Evolutionary conservation across 2,329 filamentous ascomycete species (phyloP), one percentile per base, ranked within the genome.

Genomic region (Pseudopyrenochaeta lycopersici): DNA sequence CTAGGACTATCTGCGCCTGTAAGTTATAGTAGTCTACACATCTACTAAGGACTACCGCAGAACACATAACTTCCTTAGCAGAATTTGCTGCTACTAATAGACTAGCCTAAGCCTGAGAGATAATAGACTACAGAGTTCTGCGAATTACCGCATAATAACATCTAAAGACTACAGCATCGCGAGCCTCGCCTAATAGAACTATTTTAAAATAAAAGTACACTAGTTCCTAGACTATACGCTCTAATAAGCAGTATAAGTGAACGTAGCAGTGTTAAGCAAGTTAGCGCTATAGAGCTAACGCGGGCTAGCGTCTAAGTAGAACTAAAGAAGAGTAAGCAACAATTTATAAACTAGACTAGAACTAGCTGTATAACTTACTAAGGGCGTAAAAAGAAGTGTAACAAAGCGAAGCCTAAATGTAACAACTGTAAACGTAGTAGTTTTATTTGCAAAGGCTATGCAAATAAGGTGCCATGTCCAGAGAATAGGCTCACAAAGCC

Each of bases 311-410:
- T 74, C 40, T 79, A 82, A 54, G 76, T 79, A n/a, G 76, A 81
- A 47, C 76, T 78, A 27, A 77, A 63, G 40, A 71, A 67, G 43
- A 57, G 68, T 27, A 62, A 70, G 23, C 4, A 9, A 58, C 90
- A 90, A 68, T 97, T 97, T 70, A 96, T 91, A 78, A 96, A 97
- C 75, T 85, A 93, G 54, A 97, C 93, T 11, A 97, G 97, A 79
- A 97, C 92, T 9, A 92, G 92, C 23, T 27, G 93, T 74, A 86
- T 96, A 77, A 97, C 93, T 7, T 97, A 93, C 74, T 84, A 93
- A 53, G 86, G 86, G 71, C 85, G 93, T 55, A 97, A 97, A 83
- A 97, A 97, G 86, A 97, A 97, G 78, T 97, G 94, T 71, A 93
- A 97, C 72, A 94, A 97, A 79, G 85, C 85, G 49, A 95, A 96